Evolutionary conservation across 2,329 filamentous ascomycete species (phyloP).

Genomic region (Bipolaris oryzae): DNA sequence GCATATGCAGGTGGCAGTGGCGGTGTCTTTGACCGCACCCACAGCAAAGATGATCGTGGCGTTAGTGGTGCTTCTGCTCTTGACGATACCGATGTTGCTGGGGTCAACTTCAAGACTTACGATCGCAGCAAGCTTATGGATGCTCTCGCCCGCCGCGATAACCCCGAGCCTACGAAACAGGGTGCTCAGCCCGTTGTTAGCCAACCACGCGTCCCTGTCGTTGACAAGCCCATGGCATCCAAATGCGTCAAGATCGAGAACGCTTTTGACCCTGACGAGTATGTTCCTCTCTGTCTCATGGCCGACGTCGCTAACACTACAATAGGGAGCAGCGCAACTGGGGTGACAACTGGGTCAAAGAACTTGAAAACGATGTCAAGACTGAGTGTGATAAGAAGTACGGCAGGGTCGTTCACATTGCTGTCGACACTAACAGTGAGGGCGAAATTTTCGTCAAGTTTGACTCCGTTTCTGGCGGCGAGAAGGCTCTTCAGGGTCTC

Average conservation of each 20-base stretch:
- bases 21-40: slow-evolving; percentile 85
- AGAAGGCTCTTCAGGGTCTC: slow-evolving; percentile 96
- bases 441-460: slow-evolving; percentile 99
- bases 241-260: slow-evolving; percentile 95
- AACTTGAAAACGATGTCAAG: slow-evolving; percentile 91
- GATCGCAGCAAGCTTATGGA: slow-evolving; percentile 98
- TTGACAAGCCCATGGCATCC: slow-evolving; percentile 81
- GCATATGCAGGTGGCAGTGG: slow-evolving; percentile 74
- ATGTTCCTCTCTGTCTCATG: slow-evolving; percentile 50
- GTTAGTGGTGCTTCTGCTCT: slow-evolving; percentile 89
- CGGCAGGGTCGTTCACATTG: slow-evolving; percentile 96
- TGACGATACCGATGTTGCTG: slow-evolving; percentile 95
- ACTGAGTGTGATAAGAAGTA: slow-evolving; percentile 94
- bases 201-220: slow-evolving; percentile 79
- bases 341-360: slow-evolving; percentile 74
- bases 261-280: slow-evolving; percentile 93
- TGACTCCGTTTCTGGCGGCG: slow-evolving; percentile 89
- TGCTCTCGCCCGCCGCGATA: slow-evolving; percentile 81
- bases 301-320: slow-evolving; percentile 19
- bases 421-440: slow-evolving; percentile 88
- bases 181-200: slow-evolving; percentile 54
- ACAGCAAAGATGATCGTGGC: slow-evolving; percentile 86
- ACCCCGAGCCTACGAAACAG: slow-evolving; percentile 70
- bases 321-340: slow-evolving; percentile 34
- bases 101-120: slow-evolving; percentile 99